A percentile compares a stretch with the other conserved stretches of the same genome.
Evolutionary conservation across 2,329 filamentous ascomycete genomes (phyloP).

Genomic region (Phyllosticta paracitricarpa): DNA sequence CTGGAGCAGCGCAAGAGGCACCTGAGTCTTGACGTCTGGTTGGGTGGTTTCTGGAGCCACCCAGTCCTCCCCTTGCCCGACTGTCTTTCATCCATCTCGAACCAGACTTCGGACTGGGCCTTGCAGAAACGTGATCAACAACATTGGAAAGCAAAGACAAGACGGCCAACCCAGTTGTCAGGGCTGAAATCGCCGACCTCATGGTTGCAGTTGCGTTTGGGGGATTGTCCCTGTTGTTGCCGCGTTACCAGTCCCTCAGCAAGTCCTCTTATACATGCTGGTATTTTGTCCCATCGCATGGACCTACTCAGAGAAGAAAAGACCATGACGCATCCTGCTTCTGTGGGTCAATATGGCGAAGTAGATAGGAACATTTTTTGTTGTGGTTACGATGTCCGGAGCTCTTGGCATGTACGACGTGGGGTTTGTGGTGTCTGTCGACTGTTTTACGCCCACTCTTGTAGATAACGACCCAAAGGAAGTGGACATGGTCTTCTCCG

Average conservation of each 20-base stretch:
- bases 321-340: background rate
- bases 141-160: background rate
- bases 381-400: background rate
- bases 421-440: background rate
- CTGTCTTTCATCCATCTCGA: background rate
- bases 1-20: background rate
- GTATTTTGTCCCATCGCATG: background rate
- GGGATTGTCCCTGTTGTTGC: background rate
- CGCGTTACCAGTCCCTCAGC: background rate
- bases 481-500: background rate
- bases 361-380: background rate
- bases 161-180: background rate
- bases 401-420: background rate
- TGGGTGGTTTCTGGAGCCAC: background rate
- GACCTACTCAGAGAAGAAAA: background rate
- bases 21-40: background rate
- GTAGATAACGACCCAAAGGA: background rate
- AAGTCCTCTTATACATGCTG: background rate
- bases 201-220: background rate
- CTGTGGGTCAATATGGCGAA: background rate
- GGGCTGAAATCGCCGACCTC: background rate
- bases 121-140: background rate
- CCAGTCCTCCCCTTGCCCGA: background rate
- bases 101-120: background rate
- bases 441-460: background rate